A percentile compares a stretch with the other conserved stretches of the same genome.
phyloP scores from a whole-genome alignment of 1,284 basidiomycete species.

The Caloboletus inedulis region DNA sequence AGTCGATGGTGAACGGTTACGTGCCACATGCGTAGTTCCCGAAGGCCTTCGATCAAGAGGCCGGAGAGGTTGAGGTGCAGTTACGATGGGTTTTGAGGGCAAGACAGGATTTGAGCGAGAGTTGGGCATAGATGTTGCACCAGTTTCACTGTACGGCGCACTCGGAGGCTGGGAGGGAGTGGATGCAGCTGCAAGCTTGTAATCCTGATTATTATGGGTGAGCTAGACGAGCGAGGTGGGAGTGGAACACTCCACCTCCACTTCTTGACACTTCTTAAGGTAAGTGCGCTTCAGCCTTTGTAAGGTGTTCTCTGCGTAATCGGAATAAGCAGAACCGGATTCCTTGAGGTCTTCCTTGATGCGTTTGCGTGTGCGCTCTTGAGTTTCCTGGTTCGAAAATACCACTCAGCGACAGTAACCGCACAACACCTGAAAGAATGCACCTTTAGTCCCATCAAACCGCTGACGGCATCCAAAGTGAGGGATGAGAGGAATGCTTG shows the following conservation, averaged over 20 bases:
- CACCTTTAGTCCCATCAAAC: conserved; percentile 67
- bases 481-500: conserved; percentile 73
- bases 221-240: conserved; percentile 6
- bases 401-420: conserved; percentile 3
- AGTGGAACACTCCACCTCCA: conserved; percentile 54
- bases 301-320: conserved; percentile 72
- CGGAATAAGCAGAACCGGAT: conserved; percentile 67
- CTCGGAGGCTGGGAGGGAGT: conserved; percentile 31
- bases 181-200: conserved; percentile 49
- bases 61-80: conserved; percentile 66
- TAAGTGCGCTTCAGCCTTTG: conserved; percentile 79
- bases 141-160: conserved; percentile 17
- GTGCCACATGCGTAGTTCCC: conserved; percentile 46
- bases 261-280: conserved; percentile 76
- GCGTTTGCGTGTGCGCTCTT: conserved; percentile 84
- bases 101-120: conserved; percentile 35
- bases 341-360: conserved; percentile 86
- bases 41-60: conserved; percentile 74
- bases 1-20: conserved; percentile 69
- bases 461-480: conserved; percentile 67
- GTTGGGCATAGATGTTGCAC: conserved; percentile 29
- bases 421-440: conserved; percentile 7
- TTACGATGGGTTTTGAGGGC: conserved; percentile 44
- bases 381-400: conserved; percentile 59
- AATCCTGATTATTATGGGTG: conserved; percentile 45